Evolutionary conservation across 495 filamentous ascomycete genomes (phyloP).

Genomic region (Penicillium lividum): DNA sequence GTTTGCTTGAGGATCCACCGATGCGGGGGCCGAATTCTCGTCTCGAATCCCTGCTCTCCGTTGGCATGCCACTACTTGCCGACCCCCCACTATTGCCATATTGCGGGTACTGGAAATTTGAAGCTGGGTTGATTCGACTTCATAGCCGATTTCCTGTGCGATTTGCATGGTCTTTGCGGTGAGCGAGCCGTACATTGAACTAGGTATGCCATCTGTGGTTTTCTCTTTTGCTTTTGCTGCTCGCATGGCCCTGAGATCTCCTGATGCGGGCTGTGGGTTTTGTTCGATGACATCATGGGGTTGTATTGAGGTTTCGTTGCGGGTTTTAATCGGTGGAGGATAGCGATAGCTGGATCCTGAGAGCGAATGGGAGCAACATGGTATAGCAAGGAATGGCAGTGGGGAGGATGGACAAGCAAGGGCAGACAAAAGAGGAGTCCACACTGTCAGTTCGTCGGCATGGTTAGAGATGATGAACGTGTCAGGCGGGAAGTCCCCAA

Average conservation of each 20-base stretch:
- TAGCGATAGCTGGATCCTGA: constrained; percentile 72
- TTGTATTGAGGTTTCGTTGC: neutral
- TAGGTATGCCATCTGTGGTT: constrained; percentile 31
- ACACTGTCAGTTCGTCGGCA: constrained; percentile 91
- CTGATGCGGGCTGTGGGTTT: constrained; percentile 34
- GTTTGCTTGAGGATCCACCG: neutral
- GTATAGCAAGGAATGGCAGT: constrained; percentile 81
- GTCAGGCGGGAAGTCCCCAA: constrained; percentile 68
- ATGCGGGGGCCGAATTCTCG: neutral
- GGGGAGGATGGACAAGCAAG: constrained; percentile 56
- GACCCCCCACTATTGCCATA: constrained; percentile 69
- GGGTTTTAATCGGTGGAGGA: constrained; percentile 45
- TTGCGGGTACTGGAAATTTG: constrained; percentile 91
- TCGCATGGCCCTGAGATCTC: constrained; percentile 47
- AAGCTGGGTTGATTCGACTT: constrained; percentile 75
- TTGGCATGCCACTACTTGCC: constrained; percentile 17
- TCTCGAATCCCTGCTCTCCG: constrained; percentile 15
- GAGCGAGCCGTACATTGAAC: constrained; percentile 71
- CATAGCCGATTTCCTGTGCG: constrained; percentile 69
- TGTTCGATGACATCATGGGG: constrained; percentile 14
- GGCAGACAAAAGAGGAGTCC: constrained; percentile 88
- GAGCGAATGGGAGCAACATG: constrained; percentile 90
- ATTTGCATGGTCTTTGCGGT: constrained; percentile 69
- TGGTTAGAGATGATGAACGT: constrained; percentile 97
- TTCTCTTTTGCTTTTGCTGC: constrained; percentile 38